Percentiles rank a stretch among this genome's conserved stretches.
Conservation (phyloP, 805 yeast genomes). For the Ascoidea rubescens region DNA sequence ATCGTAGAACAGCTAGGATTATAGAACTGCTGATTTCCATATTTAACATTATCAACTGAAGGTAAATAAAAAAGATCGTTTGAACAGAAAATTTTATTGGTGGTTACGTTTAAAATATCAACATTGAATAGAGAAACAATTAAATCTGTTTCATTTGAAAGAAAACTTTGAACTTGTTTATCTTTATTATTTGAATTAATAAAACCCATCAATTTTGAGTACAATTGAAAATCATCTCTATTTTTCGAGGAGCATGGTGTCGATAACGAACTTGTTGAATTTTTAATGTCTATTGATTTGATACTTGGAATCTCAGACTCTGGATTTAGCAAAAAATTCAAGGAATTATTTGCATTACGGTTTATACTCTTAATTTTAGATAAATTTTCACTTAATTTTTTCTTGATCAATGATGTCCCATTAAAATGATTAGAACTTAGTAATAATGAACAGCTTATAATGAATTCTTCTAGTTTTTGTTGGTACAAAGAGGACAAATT, state of each 20-base stretch:
- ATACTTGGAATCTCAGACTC: not conserved
- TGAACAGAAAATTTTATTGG: not conserved
- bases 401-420: not conserved
- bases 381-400: not conserved
- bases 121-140: not conserved
- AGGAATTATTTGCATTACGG: not conserved
- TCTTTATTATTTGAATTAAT: not conserved
- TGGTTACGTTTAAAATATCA: not conserved
- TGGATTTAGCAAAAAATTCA: not conserved
- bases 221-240: not conserved
- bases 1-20: too few species aligned
- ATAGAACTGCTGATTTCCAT: not conserved
- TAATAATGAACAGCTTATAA: not conserved
- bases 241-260: not conserved
- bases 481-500: not conserved
- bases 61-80: not conserved
- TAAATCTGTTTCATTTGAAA: not conserved
- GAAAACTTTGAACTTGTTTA: not conserved
- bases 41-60: not conserved
- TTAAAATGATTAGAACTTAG: not conserved
- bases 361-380: not conserved
- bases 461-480: not conserved
- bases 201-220: not conserved
- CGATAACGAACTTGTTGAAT: too few species aligned
- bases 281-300: not conserved